phyloP scores from a whole-genome alignment of 352 stramenopile genomes.

The Elongisporangium anandrum region DNA sequence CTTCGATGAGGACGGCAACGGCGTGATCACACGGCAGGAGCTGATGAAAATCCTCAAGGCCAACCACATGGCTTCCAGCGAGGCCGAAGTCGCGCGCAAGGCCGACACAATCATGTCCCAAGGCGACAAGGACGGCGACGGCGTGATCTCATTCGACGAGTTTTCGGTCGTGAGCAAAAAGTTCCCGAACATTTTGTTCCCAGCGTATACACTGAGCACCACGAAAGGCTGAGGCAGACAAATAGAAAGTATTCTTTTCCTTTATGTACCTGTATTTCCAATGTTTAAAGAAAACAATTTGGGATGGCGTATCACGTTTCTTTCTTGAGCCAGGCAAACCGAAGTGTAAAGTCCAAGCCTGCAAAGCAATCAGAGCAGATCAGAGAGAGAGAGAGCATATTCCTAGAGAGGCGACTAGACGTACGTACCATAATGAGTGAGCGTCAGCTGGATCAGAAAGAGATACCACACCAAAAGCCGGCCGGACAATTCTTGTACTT shows the following conservation, averaged over 20 bases:
- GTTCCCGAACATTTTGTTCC: constrained; percentile 96
- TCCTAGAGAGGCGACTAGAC: no score
- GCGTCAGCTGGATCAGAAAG: no score
- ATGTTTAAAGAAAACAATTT: no score
- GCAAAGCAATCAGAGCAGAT: no score
- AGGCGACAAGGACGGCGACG: constrained; percentile 94
- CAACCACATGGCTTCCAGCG: constrained; percentile 92
- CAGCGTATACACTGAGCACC: constrained; percentile 68
- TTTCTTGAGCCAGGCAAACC: neutral
- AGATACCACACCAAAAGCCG: no score
- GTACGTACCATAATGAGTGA: no score
- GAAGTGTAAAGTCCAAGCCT: neutral
- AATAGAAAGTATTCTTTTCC: no score
- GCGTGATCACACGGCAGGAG: constrained; percentile 93
- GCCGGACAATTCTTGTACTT: no score
- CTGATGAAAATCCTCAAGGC: constrained; percentile 94
- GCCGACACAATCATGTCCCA: constrained; percentile 97
- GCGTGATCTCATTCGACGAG: constrained; percentile 96
- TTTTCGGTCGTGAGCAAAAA: constrained; percentile 96
- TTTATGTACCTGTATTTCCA: no score
- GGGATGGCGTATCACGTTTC: no score
- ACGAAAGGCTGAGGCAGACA: constrained; percentile 59
- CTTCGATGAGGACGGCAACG: constrained; percentile 94
- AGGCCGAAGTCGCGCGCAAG: constrained; percentile 92
- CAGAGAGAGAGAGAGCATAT: no score